Percentiles rank a stretch among this genome's conserved stretches.
Evolutionary conservation across 1,284 basidiomycete genomes (phyloP).

Genomic region (Trichosporon coremiiforme): DNA sequence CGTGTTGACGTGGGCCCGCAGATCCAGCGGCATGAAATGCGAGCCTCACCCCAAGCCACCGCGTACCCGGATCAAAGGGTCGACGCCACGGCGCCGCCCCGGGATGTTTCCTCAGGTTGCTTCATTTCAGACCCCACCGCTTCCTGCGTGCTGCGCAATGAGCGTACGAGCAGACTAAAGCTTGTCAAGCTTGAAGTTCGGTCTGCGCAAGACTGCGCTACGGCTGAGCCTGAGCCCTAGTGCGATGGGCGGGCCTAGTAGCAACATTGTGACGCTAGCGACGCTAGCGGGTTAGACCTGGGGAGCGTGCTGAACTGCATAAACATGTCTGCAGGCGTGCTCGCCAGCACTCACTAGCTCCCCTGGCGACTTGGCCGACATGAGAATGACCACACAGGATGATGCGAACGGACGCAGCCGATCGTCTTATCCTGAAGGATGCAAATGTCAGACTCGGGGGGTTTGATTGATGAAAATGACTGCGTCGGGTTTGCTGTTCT

Average conservation of each 20-base stretch:
- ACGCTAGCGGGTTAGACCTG: neutral
- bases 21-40: neutral
- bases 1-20: too few species aligned
- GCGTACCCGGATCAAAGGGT: neutral
- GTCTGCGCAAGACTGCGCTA: too few species aligned
- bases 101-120: too few species aligned
- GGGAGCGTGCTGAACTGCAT: neutral
- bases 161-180: neutral
- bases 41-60: neutral
- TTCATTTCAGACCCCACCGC: neutral
- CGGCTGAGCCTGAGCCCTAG: too few species aligned
- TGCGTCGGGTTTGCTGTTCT: slow-evolving; percentile 2
- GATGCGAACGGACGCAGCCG: neutral
- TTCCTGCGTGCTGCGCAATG: neutral
- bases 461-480: neutral
- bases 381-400: too few species aligned
- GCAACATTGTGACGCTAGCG: slow-evolving; percentile 2
- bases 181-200: neutral
- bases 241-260: too few species aligned
- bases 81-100: too few species aligned
- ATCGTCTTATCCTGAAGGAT: neutral
- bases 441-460: neutral
- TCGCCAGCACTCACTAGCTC: too few species aligned
- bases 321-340: neutral
- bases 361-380: too few species aligned